Base-by-base conservation (phyloP, 106 monocot genomes). In the Apostasia shenzhenica region DNA sequence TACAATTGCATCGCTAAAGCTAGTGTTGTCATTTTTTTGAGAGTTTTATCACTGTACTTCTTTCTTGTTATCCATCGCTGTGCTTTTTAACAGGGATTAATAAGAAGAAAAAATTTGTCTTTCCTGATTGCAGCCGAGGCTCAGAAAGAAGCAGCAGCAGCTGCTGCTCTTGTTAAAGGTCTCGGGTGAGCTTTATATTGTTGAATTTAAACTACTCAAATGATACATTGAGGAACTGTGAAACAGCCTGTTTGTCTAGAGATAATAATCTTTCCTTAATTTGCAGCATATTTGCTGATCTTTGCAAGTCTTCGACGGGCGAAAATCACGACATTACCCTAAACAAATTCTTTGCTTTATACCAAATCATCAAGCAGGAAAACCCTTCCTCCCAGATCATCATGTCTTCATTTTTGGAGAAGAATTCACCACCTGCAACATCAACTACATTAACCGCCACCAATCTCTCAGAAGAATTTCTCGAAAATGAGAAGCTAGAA, bases 221-320 rank as follows among this genome's bases (percentile, higher is more conserved):
- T 26, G 26, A 26, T 26, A 26, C 26, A 26, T 26, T 26, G 26
- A 26, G 26, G 26, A 26, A 26, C 26, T 26, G 26, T 26, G 26
- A 26, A 26, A 26, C 26, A 26, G 26, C 26, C 26, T 26, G 26
- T 26, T 26, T 26, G 26, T 26, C 26, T 26, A 26, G 26, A 26
- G 26, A 26, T 47, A 10, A 14, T n/a, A 14, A 37, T 65, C 37
- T 48, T 12, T 65, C 65, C 8, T 65, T 37, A 4, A 65, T 46
- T 64, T 71, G n/a, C 84, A 92, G 92, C 65, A 81, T 92, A 78
- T 92, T 92, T 74, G 84, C 89, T 42, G 82, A 97, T 74, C 75
- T 97, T 8, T 59, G 73, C 4, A 68, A 61, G 57, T 77, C 80
- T 54, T 76, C 89, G 38, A 70, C 59, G 1, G 69, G 76, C 41